Base-by-base conservation (phyloP, 805 yeast genomes). In the Wickerhamomyces bisporus region DNA sequence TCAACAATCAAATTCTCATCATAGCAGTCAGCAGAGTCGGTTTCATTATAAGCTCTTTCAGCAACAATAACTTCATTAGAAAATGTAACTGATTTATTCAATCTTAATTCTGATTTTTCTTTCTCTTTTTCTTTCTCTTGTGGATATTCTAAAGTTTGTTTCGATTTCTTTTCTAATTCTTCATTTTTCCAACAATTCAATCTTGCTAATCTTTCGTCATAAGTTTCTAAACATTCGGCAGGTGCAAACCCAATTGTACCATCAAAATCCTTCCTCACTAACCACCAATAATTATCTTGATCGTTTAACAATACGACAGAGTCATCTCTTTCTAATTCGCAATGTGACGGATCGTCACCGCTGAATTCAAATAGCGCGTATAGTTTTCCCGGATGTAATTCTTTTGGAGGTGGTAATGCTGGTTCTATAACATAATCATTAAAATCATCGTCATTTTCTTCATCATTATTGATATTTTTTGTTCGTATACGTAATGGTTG, bases 211-310 rank as follows among this genome's bases (percentile, higher is more conserved):
- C 98, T 69, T 61, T 93, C 98, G 33, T 79, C 83, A 44, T 86
- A 88, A 0, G 96, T 86, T 60, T 93, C 98, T 26, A 93, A 65
- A 41, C 93, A 78, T 58, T 93, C 98, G 1, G 97, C 98, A 1
- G 98, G 98, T 2, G 94, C 94, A 66, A 89, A 93, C 1, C 98
- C 98, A 37, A 91, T 79, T 48, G 79, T 73, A 3, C 80, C 80
- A 55, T 79, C 84, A 32, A 57, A 60, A 30, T 68, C 66, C 43
- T 70, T 57, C 51, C 73, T 60, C 49, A 93, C 91, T 10, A 91
- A 67, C 98, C 98, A 93, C 98, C 98, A 93, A 62, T 93, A 93
- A 43, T 86, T 75, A 61, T 93, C 96, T 34, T 84, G 80, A 55
- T 93, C 98, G 55, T 87, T 88, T 26, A 93, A 64, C 15, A 93